Evolutionary conservation across 768 basidiomycete species (phyloP), one percentile per base, ranked within the genome.

Genomic region (Tylopilus subfusipes): DNA sequence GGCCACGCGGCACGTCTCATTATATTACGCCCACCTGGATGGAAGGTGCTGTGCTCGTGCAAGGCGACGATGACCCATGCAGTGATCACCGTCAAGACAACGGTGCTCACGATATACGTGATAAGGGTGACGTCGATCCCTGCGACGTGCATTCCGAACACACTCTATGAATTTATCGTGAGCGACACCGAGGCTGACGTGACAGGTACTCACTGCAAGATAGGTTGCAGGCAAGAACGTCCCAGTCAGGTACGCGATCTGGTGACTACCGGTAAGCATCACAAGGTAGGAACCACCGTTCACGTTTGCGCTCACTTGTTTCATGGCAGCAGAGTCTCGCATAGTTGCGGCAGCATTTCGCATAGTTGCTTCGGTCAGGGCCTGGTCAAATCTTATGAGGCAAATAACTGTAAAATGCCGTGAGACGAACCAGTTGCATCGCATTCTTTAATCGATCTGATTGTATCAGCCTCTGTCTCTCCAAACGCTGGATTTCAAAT

Each of bases 211-310:
- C 51, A 69, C 70, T 3, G 68, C 53, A 38, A 66, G 65, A 52
- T 82, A 82, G 10, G 74, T 77, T 5, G 81, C 77, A 1, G 84
- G 84, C 22, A 85, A 68, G 67, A 84, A 84, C 31, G 82, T 62
- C 81, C 84, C 81, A 0, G 82, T 83, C 8, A 85, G 65, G 53
- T 82, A 83, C 1, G 81, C 75, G 29, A 85, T 77, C 64, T 82
- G 74, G 54, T 39, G 14, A 27, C n/a, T 22, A 7, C n/a, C 21
- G 10, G 27, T 59, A 2, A 54, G 48, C 6, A 33, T 38, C 19
- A 12, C 10, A 31, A 31, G 39, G 4, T 14, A 39, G 9, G 18
- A 22, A 21, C 9, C 21, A 12, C 13, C 43, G 13, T 12, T 5
- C 25, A 19, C 30, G 7, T 13, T 33, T 11, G 2, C 25, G 12